Conservation (phyloP, 257 asterid species). For the Solanum pennellii region DNA sequence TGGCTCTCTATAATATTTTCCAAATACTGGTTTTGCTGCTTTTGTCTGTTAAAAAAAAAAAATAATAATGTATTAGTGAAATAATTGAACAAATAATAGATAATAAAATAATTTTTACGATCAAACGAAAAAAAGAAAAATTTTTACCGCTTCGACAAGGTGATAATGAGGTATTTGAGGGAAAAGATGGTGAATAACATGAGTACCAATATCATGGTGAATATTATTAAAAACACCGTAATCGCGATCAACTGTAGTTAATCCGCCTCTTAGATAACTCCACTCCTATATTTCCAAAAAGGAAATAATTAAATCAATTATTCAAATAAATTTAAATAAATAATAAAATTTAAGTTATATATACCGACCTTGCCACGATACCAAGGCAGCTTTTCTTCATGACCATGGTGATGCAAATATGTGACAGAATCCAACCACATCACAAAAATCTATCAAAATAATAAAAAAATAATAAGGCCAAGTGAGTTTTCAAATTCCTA, state of each 20-base stretch:
- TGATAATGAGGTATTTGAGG: constrained; percentile 95
- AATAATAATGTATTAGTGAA: background rate
- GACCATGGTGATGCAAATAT: constrained; percentile 80
- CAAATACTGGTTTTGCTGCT: constrained; percentile 55
- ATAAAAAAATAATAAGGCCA: background rate
- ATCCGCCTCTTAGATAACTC: constrained; percentile 85
- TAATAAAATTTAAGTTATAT: background rate
- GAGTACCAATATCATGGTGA: constrained; percentile 91
- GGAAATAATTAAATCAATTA: background rate
- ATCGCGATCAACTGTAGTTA: constrained; percentile 81
- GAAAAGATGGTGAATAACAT: constrained; percentile 76
- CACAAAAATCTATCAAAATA: constrained; percentile 41
- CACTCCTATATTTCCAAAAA: constrained; percentile 41
- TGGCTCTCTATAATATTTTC: constrained; percentile 77
- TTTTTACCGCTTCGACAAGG: constrained; percentile 59
- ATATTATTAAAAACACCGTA: constrained; percentile 67
- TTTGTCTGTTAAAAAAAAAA: constrained; percentile 32
- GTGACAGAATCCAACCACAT: constrained; percentile 79
- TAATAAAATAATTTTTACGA: background rate
- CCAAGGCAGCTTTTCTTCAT: constrained; percentile 80
- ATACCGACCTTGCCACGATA: constrained; percentile 66
- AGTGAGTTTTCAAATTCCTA: background rate
- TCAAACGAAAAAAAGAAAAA: background rate
- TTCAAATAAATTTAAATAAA: too few relatives aligned
- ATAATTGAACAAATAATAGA: background rate